phyloP scores from a whole-genome alignment of 768 basidiomycete genomes.

The Leccinum olivaceopallidum region DNA sequence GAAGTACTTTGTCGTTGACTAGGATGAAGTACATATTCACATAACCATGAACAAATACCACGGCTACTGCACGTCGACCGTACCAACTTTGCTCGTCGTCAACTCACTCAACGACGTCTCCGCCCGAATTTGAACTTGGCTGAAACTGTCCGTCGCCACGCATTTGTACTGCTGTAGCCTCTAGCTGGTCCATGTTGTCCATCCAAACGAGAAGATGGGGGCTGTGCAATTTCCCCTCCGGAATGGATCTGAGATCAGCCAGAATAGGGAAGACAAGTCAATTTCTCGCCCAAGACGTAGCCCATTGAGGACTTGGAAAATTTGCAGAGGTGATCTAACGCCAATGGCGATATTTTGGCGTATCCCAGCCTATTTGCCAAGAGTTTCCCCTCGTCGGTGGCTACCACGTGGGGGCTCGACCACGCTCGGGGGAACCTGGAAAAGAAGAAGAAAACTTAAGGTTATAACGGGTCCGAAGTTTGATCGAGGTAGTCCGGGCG shows the following conservation, averaged over 20 bases:
- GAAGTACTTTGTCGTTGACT: too few species aligned
- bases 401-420: slow-evolving; percentile 33
- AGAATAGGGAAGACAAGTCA: slow-evolving; percentile 33
- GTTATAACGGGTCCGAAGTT: neutral
- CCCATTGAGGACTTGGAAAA: slow-evolving; percentile 21
- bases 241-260: slow-evolving; percentile 29
- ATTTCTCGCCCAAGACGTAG: slow-evolving; percentile 26
- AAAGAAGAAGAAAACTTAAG: neutral
- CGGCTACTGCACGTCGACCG: too few species aligned
- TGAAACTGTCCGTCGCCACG: too few species aligned
- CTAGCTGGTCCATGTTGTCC: slow-evolving; percentile 10
- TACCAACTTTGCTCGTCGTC: too few species aligned
- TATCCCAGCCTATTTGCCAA: slow-evolving; percentile 18
- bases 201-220: slow-evolving; percentile 26
- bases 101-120: too few species aligned
- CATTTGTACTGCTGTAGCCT: slow-evolving; percentile 17
- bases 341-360: slow-evolving; percentile 19
- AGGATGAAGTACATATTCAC: too few species aligned
- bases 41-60: too few species aligned
- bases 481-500: neutral
- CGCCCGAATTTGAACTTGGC: too few species aligned
- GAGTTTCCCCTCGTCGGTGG: slow-evolving; percentile 23
- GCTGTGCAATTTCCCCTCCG: slow-evolving; percentile 20
- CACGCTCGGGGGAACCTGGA: slow-evolving; percentile 27
- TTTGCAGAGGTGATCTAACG: slow-evolving; percentile 13